phyloP scores from a whole-genome alignment of 2,329 filamentous ascomycete genomes.

The Dichotomopilus funicola region DNA sequence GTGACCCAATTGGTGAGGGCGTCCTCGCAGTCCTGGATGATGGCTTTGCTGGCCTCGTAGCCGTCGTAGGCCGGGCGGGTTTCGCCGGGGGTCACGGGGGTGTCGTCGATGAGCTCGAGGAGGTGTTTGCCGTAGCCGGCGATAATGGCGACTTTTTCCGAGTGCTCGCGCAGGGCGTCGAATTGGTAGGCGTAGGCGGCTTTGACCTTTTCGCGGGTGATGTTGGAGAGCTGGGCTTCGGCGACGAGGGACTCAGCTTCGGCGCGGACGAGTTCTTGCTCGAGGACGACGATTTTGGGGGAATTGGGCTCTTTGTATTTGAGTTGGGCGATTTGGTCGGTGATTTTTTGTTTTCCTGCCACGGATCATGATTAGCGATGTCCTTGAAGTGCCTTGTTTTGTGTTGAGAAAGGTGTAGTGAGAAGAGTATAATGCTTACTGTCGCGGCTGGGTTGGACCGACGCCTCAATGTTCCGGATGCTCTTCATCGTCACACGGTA shows the following conservation, averaged over 20 bases:
- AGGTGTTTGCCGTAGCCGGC: conserved; percentile 97
- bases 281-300: conserved; percentile 92
- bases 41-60: conserved; percentile 96
- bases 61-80: conserved; percentile 94
- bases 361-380: neutral
- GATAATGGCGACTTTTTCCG: conserved; percentile 96
- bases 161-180: conserved; percentile 93
- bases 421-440: conserved; percentile 45
- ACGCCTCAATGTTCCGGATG: conserved; percentile 97
- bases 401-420: no score
- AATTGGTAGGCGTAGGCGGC: conserved; percentile 97
- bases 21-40: conserved; percentile 98
- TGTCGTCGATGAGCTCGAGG: conserved; percentile 94
- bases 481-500: conserved; percentile 99
- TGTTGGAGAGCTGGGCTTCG: conserved; percentile 97
- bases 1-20: conserved; percentile 95
- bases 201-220: conserved; percentile 99
- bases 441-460: conserved; percentile 94
- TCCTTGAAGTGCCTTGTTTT: no score
- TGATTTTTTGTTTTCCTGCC: conserved; percentile 95
- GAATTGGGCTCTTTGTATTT: conserved; percentile 99
- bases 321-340: conserved; percentile 94
- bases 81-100: conserved; percentile 93
- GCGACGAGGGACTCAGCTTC: conserved; percentile 98
- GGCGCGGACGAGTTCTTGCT: conserved; percentile 96